Conservation (phyloP, 2,329 filamentous ascomycete species). For the Domatiomyces globalis region DNA sequence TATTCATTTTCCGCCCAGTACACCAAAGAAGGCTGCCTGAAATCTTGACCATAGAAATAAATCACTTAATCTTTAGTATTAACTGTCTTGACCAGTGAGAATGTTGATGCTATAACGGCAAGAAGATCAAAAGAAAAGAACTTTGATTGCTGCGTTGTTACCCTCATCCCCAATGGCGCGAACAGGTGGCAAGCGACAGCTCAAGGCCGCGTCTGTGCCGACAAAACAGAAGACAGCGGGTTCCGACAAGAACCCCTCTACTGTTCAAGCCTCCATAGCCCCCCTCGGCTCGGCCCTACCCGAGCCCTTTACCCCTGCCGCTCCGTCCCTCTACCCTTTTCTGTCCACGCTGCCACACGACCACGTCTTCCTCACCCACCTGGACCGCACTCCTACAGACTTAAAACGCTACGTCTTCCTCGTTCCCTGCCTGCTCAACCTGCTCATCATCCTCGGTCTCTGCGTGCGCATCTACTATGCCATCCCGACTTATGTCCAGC, state of each 20-base stretch:
- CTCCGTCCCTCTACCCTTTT: conserved; percentile 30
- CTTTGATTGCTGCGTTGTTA: not conserved
- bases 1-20: not conserved
- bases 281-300: conserved; percentile 7
- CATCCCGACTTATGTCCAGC: conserved; percentile 55
- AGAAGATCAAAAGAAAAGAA: not conserved
- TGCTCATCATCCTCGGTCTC: conserved; percentile 50
- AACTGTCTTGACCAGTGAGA: not conserved
- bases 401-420: conserved; percentile 75
- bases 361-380: conserved; percentile 71
- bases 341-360: conserved; percentile 49
- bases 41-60: not conserved
- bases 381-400: conserved; percentile 54
- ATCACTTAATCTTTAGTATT: not conserved
- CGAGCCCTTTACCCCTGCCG: conserved; percentile 13
- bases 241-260: not conserved
- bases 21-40: not conserved
- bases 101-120: not conserved
- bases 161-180: not conserved
- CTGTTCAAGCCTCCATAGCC: not conserved
- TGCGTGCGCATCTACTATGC: conserved; percentile 54
- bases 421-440: conserved; percentile 64
- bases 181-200: no score
- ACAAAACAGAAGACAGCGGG: not conserved
- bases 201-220: no score